Evolutionary conservation across 1,284 basidiomycete genomes (phyloP), one percentile per base, ranked within the genome.

Genomic region (Fomitopsis schrenkii): DNA sequence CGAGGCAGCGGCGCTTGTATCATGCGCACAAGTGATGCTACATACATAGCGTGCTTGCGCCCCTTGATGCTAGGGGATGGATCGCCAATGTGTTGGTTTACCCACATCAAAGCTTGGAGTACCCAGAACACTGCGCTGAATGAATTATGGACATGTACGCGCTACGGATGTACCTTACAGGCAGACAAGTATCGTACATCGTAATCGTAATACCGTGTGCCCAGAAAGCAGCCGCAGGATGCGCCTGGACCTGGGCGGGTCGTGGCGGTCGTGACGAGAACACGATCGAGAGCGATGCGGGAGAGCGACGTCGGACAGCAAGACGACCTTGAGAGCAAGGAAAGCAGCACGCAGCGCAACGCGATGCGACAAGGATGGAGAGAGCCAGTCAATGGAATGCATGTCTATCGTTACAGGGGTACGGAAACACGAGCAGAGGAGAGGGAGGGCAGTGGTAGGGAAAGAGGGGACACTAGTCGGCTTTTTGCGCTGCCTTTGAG

Each of bases 381-480:
- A 58, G 52, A 64, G 59, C 48, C 48, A 50, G 35, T 35, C 48
- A 50, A 59, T 42, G 59, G 56, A 58, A 26, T 46, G 52, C 54
- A 54, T 46, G 35, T 54, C 52, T 54, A 56, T 54, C 52, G 52
- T 54, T 54, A 54, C 52, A 54, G 22, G 52, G 33, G 52, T 38
- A 54, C 35, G 57, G 71, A 67, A 63, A 40, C 38, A 15, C 38
- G 38, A 66, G n/a, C 15, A 41, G 26, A 14, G 19, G 28, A 8
- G 19, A 19, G 28, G 58, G 6, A 66, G 68, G 66, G 22, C 22
- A 22, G 22, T 22, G 22, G 67, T 68, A 69, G 72, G 70, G 72
- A 67, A 68, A 70, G 69, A 54, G 52, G 36, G 52, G 33, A 64
- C 60, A 66, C 58, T 63, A 72, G 66, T 66, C 73, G 63, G 66